Conservation (phyloP, 305 asterid species). For the Plantago coronopus region DNA sequence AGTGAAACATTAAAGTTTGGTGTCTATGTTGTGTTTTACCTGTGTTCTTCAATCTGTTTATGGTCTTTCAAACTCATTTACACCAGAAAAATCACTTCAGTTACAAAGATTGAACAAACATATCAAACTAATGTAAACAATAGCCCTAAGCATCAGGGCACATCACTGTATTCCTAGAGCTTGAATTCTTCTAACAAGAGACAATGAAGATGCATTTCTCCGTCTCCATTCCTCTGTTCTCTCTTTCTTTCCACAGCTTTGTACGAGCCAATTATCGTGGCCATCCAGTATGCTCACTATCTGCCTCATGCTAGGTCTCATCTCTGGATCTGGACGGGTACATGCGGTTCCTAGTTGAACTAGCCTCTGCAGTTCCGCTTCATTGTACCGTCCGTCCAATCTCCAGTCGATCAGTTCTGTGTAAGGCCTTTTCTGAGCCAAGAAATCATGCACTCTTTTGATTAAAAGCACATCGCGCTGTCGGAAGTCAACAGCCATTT, state of each 20-base stretch:
- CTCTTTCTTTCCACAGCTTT: constrained; percentile 39
- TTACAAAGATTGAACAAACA: constrained; percentile 22
- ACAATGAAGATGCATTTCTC: constrained; percentile 55
- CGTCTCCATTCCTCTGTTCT: constrained; percentile 63
- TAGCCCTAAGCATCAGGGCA: constrained; percentile 4
- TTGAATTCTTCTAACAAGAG: constrained; percentile 70
- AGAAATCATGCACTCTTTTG: constrained; percentile 52
- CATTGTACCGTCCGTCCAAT: constrained; percentile 53
- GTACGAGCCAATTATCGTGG: constrained; percentile 59
- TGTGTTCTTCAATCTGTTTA: neutral
- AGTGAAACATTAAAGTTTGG: neutral
- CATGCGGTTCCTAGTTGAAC: constrained; percentile 73
- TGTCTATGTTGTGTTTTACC: constrained; percentile 1
- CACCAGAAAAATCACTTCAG: neutral
- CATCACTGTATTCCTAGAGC: constrained; percentile 79
- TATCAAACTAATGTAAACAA: neutral
- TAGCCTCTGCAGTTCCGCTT: constrained; percentile 55
- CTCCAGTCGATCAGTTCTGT: constrained; percentile 62
- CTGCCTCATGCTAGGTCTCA: constrained; percentile 82
- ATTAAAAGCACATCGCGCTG: constrained; percentile 55
- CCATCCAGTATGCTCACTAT: constrained; percentile 87
- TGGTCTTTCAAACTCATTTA: neutral
- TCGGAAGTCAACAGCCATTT: constrained; percentile 78
- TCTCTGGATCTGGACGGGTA: constrained; percentile 55
- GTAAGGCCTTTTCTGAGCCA: constrained; percentile 38